Evolutionary conservation across 2,329 filamentous ascomycete species (phyloP).

Genomic region (Thelonectria discophora): DNA sequence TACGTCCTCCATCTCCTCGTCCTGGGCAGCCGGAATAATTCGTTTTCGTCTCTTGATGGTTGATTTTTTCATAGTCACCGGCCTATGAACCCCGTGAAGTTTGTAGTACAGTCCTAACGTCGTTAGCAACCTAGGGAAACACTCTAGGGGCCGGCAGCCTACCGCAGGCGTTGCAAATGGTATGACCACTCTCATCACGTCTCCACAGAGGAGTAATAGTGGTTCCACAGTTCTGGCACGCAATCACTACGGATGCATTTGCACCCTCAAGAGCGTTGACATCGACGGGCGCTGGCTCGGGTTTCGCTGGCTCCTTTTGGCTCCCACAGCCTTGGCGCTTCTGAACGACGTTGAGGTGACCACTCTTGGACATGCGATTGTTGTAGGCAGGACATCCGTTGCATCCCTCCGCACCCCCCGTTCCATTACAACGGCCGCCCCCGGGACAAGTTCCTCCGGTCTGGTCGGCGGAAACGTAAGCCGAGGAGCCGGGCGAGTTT

Average conservation of each 20-base stretch:
- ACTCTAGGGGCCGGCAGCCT: slow-evolving; percentile 50
- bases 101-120: slow-evolving; percentile 88
- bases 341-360: slow-evolving; percentile 71
- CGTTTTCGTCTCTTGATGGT: slow-evolving; percentile 96
- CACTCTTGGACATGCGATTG: slow-evolving; percentile 90
- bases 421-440: slow-evolving; percentile 94
- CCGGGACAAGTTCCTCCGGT: slow-evolving; percentile 92
- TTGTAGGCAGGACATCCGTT: slow-evolving; percentile 97
- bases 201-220: slow-evolving; percentile 97
- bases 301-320: slow-evolving; percentile 35
- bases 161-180: slow-evolving; percentile 99
- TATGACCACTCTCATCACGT: slow-evolving; percentile 91
- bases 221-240: slow-evolving; percentile 96
- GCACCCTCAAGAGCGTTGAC: slow-evolving; percentile 47
- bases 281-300: slow-evolving; percentile 46
- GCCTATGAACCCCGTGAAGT: slow-evolving; percentile 90
- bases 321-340: slow-evolving; percentile 51
- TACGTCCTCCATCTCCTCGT: slow-evolving; percentile 59
- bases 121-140: slow-evolving; percentile 21
- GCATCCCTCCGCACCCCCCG: slow-evolving; percentile 92
- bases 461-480: slow-evolving; percentile 81
- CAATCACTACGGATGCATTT: slow-evolving; percentile 68
- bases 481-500: slow-evolving; percentile 60
- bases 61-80: slow-evolving; percentile 98
- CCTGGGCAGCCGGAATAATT: slow-evolving; percentile 80